Evolutionary conservation across 2,329 filamentous ascomycete species (phyloP), one percentile per base, ranked within the genome.

Genomic region (Xylariaceae sp.): DNA sequence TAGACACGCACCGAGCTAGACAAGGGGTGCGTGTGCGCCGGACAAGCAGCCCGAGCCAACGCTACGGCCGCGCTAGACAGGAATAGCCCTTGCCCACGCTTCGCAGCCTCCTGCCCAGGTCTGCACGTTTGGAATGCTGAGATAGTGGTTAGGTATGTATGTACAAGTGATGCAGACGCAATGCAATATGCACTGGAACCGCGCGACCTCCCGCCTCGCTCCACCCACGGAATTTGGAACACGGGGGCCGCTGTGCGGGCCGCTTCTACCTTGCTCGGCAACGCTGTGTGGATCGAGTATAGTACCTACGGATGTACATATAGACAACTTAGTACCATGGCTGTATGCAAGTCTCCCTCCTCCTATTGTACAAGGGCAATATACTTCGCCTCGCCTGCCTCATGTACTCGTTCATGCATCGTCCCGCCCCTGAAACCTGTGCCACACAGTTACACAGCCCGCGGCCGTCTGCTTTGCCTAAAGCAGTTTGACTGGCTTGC

Each of bases 1-100:
- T 42, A 63, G 59, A 63, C 59, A 39, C 33, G 54, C 54, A 47
- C 36, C 48, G 50, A 50, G 56, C 61, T 63, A 63, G 61, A 63
- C 61, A 62, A 63, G 61, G 61, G 57, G 55, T 49, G 27, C 19
- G 45, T 46, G 51, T 45, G 49, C 50, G 51, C 47, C 53, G 53
- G n/a, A 52, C 17, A 44, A 49, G 43, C 49, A 53, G 51, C 44
- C 52, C 52, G 48, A 45, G 43, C 48, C 47, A 56, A 54, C 52
- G 49, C 52, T 56, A 56, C 54, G n/a, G 47, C 52, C 40, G 17
- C 51, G 53, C 54, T 53, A 55, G 54, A 53, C 52, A 19, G 22
- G 22, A 27, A 51, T 47, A 46, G 48, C 42, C 42, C 48, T 51
- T 31, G 44, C 32, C 45, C 15, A 18, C 51, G 39, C 40, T n/a